Evolutionary conservation across 169 alveolate species (phyloP).

Genomic region (Fabrea salina): DNA sequence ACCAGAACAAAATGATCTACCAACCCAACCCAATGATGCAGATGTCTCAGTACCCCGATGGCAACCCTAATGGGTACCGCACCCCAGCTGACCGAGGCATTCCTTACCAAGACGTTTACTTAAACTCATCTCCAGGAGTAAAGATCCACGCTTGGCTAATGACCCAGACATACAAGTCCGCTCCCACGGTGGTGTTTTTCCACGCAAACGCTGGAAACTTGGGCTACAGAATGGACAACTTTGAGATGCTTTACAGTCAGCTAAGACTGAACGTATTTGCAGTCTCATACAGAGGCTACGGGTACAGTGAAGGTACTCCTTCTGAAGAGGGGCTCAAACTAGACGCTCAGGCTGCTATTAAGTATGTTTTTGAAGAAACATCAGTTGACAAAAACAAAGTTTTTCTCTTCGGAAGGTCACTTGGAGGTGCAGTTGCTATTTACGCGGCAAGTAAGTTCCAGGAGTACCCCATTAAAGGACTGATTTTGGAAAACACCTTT

Average conservation of each 20-base stretch:
- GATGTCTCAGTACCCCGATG: neutral
- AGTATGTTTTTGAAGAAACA: slow-evolving; percentile 49
- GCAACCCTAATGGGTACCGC: slow-evolving; percentile 28
- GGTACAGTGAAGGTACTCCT: slow-evolving; percentile 80
- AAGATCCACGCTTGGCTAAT: slow-evolving; percentile 80
- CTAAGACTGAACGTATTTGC: slow-evolving; percentile 68
- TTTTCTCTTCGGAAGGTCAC: slow-evolving; percentile 75
- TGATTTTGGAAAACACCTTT: slow-evolving; percentile 81
- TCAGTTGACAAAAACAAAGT: slow-evolving; percentile 60
- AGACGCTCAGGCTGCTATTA: slow-evolving; percentile 79
- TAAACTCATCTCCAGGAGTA: slow-evolving; percentile 62
- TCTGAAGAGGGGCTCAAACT: slow-evolving; percentile 75
- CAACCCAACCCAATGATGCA: neutral
- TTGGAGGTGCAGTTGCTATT: slow-evolving; percentile 88
- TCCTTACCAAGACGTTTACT: slow-evolving; percentile 56
- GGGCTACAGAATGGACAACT: slow-evolving; percentile 68
- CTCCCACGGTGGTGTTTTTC: slow-evolving; percentile 74
- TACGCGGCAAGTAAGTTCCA: slow-evolving; percentile 53
- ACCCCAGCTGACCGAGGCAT: slow-evolving; percentile 54
- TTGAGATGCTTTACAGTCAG: slow-evolving; percentile 46
- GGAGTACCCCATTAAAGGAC: slow-evolving; percentile 47
- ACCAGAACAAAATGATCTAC: neutral
- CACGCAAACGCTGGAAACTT: slow-evolving; percentile 90
- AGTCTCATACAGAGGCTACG: slow-evolving; percentile 87
- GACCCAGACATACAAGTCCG: slow-evolving; percentile 38